Base-by-base conservation (phyloP, 208 protist genomes). In the Wallacemonas collosoma region DNA sequence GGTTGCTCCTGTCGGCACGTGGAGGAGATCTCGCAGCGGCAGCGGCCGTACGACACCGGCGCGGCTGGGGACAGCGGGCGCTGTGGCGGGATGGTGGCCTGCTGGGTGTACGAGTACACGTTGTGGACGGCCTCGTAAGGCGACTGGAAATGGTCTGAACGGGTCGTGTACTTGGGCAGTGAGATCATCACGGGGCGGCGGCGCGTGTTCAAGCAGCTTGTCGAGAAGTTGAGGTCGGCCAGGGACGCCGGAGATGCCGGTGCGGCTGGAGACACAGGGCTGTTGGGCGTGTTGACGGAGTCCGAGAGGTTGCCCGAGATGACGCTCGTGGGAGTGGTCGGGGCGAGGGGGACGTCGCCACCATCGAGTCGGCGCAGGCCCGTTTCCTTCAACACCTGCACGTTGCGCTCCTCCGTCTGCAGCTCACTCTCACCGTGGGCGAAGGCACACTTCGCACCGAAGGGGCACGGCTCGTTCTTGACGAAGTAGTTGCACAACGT, bases 341-440 rank as follows among this genome's bases (percentile, higher is more conserved):
- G 41, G 4, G 38, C 17, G 11, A 65, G 41, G n/a, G 60, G 12
- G 45, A 44, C 62, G 73, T 66, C 72, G 11, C 26, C 47, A 11
- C 77, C 69, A 57, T 92, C 87, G 0, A 94, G 79, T n/a, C 89
- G 86, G 56, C 82, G 81, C 11, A 93, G 82, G 4, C 89, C 89
- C 1, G 87, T 91, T 1, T 74, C 70, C 71, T 83, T 83, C 3
- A 94, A 81, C 7, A 91, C 36, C 71, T 89, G 71, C 9, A 93
- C 73, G 67, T 95, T 95, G 12, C 68, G 73, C 54, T 86, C 53
- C 76, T 93, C 87, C 2, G 77, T 87, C 58, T 90, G 88, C 17
- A 95, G 76, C 72, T 95, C 88, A 58, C 86, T 72, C 48, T 93
- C 86, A 58, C 91, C 91, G 72, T 95, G 91, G 0, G 91, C 91